phyloP scores from a whole-genome alignment of 495 filamentous ascomycete species.

The Xylaria bambusicola region DNA sequence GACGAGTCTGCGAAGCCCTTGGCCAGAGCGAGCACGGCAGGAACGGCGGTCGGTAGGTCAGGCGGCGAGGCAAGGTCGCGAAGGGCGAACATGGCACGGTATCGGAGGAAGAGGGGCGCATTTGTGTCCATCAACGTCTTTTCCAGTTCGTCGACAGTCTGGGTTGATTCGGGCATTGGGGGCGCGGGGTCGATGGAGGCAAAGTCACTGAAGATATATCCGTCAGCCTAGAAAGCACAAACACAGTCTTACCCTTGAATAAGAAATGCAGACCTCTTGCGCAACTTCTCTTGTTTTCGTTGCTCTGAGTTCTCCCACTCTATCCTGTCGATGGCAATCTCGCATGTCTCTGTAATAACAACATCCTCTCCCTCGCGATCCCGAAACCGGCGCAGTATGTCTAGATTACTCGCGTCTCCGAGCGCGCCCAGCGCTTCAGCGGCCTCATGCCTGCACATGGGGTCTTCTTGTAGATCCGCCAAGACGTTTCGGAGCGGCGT shows the following conservation, averaged over 20 bases:
- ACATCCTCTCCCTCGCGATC: constrained; percentile 70
- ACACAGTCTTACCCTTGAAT: constrained; percentile 9
- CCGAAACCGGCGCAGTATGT: constrained; percentile 67
- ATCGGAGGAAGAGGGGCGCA: constrained; percentile 83
- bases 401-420: constrained; percentile 69
- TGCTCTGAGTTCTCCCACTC: constrained; percentile 84
- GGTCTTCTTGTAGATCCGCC: constrained; percentile 74
- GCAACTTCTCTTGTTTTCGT: constrained; percentile 70
- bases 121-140: constrained; percentile 74
- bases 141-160: constrained; percentile 74
- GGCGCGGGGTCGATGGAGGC: constrained; percentile 95
- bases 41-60: constrained; percentile 81
- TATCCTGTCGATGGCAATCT: constrained; percentile 92
- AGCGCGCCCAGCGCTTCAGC: constrained; percentile 93
- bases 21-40: constrained; percentile 82
- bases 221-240: constrained; percentile 17
- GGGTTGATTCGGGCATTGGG: constrained; percentile 66
- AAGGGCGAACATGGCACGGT: constrained; percentile 96
- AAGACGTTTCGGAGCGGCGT: constrained; percentile 76
- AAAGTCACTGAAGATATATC: constrained; percentile 70
- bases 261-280: constrained; percentile 62
- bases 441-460: constrained; percentile 96
- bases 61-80: constrained; percentile 91
- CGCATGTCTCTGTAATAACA: constrained; percentile 92
- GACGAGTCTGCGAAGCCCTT: constrained; percentile 83